Evolutionary conservation across 2,329 filamentous ascomycete genomes (phyloP).

Genomic region (Pyrenophora seminiperda): DNA sequence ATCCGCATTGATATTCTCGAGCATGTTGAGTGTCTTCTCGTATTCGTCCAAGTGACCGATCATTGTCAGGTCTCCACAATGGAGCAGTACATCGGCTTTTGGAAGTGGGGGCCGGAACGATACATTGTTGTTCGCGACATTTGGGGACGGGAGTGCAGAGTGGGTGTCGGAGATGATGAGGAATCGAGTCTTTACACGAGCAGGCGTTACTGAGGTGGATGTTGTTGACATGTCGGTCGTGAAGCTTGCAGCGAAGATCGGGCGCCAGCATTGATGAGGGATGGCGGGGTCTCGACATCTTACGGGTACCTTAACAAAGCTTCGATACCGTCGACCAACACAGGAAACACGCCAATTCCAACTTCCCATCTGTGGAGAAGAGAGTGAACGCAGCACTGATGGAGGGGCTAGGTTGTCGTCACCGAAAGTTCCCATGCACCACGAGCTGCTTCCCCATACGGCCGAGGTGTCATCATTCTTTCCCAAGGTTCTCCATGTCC

Average conservation of each 20-base stretch:
- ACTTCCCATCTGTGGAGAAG: background rate
- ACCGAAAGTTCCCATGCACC: too few species aligned
- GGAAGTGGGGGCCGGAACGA: slow-evolving; percentile 53
- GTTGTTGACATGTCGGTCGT: slow-evolving; percentile 19
- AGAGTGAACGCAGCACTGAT: too few species aligned
- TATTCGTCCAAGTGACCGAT: slow-evolving; percentile 57
- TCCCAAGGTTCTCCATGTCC: too few species aligned
- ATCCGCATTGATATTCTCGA: slow-evolving; percentile 56
- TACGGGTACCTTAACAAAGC: slow-evolving; percentile 3
- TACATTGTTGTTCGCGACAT: slow-evolving; percentile 10
- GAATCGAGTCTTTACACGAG: slow-evolving; percentile 47
- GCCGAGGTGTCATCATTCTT: too few species aligned
- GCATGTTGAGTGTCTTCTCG: slow-evolving; percentile 52
- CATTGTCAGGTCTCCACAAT: slow-evolving; percentile 65
- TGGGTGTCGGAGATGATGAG: slow-evolving; percentile 55
- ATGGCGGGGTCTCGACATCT: background rate
- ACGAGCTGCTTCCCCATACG: too few species aligned
- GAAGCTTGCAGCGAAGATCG: slow-evolving; percentile 1
- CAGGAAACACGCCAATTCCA: background rate
- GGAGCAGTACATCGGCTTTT: slow-evolving; percentile 59
- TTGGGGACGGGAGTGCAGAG: slow-evolving; percentile 19
- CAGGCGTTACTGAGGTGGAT: background rate
- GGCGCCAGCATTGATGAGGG: slow-evolving; percentile 4
- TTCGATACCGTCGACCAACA: background rate
- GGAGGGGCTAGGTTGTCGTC: too few species aligned